A percentile compares a stretch with the other conserved stretches of the same genome.
phyloP scores from a whole-genome alignment of 768 basidiomycete species.

The Mrakia hoshinonis region DNA sequence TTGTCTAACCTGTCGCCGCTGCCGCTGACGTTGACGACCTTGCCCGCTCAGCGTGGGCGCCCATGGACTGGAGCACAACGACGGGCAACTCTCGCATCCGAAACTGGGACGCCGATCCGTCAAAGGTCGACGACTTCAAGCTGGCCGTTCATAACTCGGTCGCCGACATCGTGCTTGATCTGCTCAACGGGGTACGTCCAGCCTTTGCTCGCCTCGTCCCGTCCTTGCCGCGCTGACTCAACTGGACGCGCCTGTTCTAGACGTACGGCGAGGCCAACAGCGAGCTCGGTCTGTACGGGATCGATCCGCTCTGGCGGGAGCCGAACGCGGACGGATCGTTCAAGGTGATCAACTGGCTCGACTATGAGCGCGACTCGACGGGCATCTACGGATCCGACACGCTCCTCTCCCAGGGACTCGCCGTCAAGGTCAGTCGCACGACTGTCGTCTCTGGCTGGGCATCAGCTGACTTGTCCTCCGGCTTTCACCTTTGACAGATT shows the following conservation, averaged over 20 bases:
- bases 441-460: no score
- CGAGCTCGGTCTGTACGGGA: conserved; percentile 32
- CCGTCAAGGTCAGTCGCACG: conserved; percentile 33
- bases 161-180: conserved; percentile 35
- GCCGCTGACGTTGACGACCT: no score
- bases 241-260: conserved; percentile 45
- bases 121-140: conserved; percentile 6
- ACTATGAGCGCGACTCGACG: conserved; percentile 31
- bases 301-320: conserved; percentile 39
- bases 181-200: conserved; percentile 31
- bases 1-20: neutral
- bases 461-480: no score
- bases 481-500: no score
- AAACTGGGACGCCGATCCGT: neutral
- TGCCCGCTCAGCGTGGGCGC: no score
- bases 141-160: conserved; percentile 27
- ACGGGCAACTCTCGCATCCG: neutral
- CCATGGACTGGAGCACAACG: no score
- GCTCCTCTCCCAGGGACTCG: conserved; percentile 34
- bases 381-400: conserved; percentile 29
- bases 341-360: conserved; percentile 33
- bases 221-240: conserved; percentile 39
- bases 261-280: conserved; percentile 27
- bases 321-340: conserved; percentile 30
- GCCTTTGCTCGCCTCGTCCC: neutral